Evolutionary conservation across 208 protist genomes (phyloP).

Genomic region (Leptomonas seymouri): DNA sequence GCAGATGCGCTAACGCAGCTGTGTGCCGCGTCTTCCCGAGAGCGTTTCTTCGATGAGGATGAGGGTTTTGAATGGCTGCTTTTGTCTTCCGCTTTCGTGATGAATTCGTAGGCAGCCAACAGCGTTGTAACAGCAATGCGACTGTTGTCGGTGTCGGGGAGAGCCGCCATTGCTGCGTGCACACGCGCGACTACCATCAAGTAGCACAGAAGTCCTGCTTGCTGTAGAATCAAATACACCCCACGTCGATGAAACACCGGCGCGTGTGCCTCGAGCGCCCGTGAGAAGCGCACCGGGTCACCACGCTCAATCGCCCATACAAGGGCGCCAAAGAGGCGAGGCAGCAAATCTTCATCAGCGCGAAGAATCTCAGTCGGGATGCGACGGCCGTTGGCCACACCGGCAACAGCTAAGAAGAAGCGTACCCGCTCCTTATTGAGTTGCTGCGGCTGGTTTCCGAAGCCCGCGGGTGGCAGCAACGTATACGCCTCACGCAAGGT

Average conservation of each 20-base stretch:
- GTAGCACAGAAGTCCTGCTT: constrained; percentile 64
- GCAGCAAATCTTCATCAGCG: constrained; percentile 52
- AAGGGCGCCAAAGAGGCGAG: constrained; percentile 54
- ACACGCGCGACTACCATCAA: constrained; percentile 64
- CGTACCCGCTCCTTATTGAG: constrained; percentile 82
- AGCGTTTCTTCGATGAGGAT: constrained; percentile 21
- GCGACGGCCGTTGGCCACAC: constrained; percentile 47
- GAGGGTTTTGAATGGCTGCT: neutral
- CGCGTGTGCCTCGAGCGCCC: constrained; percentile 50
- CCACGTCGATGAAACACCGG: constrained; percentile 60
- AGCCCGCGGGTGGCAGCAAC: constrained; percentile 62
- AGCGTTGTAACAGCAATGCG: constrained; percentile 65
- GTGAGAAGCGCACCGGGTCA: constrained; percentile 48
- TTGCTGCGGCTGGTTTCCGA: constrained; percentile 56
- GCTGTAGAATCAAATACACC: constrained; percentile 74
- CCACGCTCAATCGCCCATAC: constrained; percentile 53
- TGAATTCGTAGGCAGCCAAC: constrained; percentile 52
- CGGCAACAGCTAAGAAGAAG: constrained; percentile 78
- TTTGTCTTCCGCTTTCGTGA: constrained; percentile 23
- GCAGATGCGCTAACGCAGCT: constrained; percentile 1
- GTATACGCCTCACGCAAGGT: constrained; percentile 62
- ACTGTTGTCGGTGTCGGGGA: constrained; percentile 64
- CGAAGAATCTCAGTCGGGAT: constrained; percentile 49
- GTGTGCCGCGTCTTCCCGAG: constrained; percentile 1
- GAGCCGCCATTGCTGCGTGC: constrained; percentile 48